Percentiles rank a stretch among this genome's conserved stretches.
phyloP scores from a whole-genome alignment of 768 basidiomycete genomes.

The Candolleomyces aberdarensis region DNA sequence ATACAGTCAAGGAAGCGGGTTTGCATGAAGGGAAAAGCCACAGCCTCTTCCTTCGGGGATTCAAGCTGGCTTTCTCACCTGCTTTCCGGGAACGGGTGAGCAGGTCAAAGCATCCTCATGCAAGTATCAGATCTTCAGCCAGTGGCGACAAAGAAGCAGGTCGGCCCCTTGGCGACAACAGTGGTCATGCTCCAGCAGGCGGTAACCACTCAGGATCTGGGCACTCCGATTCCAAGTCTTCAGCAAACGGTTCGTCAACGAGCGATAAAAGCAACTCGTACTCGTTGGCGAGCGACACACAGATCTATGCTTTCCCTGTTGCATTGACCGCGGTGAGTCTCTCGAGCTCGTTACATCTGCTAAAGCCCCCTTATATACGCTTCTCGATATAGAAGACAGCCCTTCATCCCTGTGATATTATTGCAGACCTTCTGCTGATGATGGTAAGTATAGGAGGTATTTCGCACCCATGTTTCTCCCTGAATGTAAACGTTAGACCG shows the following conservation, averaged over 20 bases:
- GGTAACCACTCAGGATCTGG: too few species aligned
- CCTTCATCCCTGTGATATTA: too few species aligned
- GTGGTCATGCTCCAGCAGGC: too few species aligned
- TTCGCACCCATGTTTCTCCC: not conserved
- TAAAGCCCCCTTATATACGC: too few species aligned
- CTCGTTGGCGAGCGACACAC: too few species aligned
- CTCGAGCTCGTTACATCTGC: too few species aligned
- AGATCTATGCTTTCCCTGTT: too few species aligned
- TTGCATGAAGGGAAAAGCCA: not conserved
- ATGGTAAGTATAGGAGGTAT: not conserved
- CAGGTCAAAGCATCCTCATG: not conserved
- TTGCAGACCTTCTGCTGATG: not conserved
- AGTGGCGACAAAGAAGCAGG: not conserved
- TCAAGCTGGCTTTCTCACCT: not conserved
- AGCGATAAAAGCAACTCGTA: too few species aligned
- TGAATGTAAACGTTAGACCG: not conserved
- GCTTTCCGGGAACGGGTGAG: not conserved
- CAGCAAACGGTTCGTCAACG: too few species aligned
- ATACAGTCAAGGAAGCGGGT: not conserved
- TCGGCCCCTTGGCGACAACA: not conserved
- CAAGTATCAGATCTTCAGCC: not conserved
- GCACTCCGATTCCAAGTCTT: too few species aligned
- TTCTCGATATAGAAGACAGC: too few species aligned
- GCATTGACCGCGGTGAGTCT: too few species aligned
- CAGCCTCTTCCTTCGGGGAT: not conserved